These are phyloP conservation scores for Yarrowia bubula DNA, from an alignment of 805 yeast genomes.

Conservation along the genomic window DNA sequence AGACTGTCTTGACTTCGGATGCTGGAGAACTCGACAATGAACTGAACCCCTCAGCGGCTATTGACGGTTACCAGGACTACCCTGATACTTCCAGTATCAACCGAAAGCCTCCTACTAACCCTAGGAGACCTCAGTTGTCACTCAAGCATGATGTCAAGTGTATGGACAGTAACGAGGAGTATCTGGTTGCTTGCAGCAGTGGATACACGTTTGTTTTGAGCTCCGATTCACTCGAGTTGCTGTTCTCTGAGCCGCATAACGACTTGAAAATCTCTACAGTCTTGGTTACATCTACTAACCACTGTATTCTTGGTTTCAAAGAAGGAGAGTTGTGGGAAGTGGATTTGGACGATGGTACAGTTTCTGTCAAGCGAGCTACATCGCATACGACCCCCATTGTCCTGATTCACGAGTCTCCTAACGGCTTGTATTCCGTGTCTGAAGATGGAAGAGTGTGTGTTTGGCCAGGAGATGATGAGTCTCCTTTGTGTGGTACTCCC, in stretches of 20 bases:
- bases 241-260: slow-evolving; percentile 33
- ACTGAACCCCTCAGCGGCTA: slow-evolving; percentile 3
- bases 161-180: slow-evolving; percentile 15
- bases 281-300: not conserved
- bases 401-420: slow-evolving; percentile 28
- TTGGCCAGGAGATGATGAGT: slow-evolving; percentile 37
- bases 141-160: slow-evolving; percentile 31
- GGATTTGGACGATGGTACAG: slow-evolving; percentile 27
- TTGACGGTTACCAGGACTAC: slow-evolving; percentile 24
- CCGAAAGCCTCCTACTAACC: slow-evolving; percentile 36
- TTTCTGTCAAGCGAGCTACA: slow-evolving; percentile 32
- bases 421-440: slow-evolving; percentile 40
- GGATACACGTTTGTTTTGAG: slow-evolving; percentile 33
- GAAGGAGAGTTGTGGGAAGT: slow-evolving; percentile 40
- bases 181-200: not conserved
- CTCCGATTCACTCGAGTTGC: slow-evolving; percentile 31
- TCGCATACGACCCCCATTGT: slow-evolving; percentile 33
- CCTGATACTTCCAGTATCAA: slow-evolving; percentile 40
- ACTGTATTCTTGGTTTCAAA: slow-evolving; percentile 38
- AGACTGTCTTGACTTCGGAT: not conserved
- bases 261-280: slow-evolving; percentile 34
- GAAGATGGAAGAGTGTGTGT: slow-evolving; percentile 41
- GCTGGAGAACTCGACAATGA: not conserved
- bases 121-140: slow-evolving; percentile 31
- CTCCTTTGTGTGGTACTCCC: slow-evolving; percentile 33